A percentile compares a stretch with the other conserved stretches of the same genome.
Evolutionary conservation across 257 asterid genomes (phyloP).

Genomic region (Solanum clarkiae): DNA sequence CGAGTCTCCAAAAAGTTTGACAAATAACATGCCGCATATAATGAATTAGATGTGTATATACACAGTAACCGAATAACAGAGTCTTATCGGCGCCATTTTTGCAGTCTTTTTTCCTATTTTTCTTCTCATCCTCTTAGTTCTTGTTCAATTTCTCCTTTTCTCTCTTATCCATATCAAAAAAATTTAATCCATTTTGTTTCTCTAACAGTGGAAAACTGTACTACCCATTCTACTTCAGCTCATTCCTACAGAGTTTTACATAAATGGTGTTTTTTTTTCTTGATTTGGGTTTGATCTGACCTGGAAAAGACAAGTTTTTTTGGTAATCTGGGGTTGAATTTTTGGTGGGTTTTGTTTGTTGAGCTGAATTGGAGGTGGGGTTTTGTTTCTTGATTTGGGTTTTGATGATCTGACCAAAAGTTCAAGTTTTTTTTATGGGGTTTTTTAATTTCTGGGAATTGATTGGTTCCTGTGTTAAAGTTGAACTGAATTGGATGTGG

Average conservation of each 20-base stretch:
- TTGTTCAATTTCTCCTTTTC: neutral
- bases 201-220: conserved; percentile 5
- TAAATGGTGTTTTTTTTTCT: neutral
- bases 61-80: neutral
- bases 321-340: neutral
- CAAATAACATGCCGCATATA: too few relatives aligned
- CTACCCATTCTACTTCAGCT: neutral
- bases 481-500: neutral
- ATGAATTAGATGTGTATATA: too few relatives aligned
- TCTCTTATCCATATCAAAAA: neutral
- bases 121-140: conserved; percentile 7
- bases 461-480: neutral
- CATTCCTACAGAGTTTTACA: neutral
- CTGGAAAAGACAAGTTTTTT: neutral
- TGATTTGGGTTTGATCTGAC: neutral
- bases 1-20: too few relatives aligned
- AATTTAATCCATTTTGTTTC: neutral
- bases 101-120: conserved; percentile 18
- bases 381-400: neutral
- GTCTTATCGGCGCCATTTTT: conserved; percentile 18
- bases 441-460: neutral
- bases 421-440: neutral
- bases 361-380: neutral
- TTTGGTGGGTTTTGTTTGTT: neutral
- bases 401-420: neutral